Evolutionary conservation across 768 basidiomycete species (phyloP), one percentile per base, ranked within the genome.

Genomic region (Termitomyces sp.): DNA sequence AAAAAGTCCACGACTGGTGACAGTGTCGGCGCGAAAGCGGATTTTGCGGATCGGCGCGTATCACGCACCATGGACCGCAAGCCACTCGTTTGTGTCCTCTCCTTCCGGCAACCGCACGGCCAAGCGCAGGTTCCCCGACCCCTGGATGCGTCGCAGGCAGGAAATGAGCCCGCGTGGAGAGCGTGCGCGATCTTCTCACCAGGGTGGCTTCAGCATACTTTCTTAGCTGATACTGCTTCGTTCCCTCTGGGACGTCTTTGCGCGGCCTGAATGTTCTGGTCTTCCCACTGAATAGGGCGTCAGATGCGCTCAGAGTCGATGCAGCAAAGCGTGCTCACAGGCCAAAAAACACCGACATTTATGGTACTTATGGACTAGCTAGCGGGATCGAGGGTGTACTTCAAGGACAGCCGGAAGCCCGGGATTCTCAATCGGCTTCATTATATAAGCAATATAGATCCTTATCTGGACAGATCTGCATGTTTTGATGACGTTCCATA

Each of bases 161-260:
- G 28, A 50, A 47, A n/a, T 54, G 46, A 57, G 55, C 22, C 39
- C 55, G 29, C 10, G 36, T 36, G 29, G 9, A 56, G 18, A 24
- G 20, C 26, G 26, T 26, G 13, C 48, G 45, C 42, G 28, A 49
- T 53, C 47, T 59, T 60, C 80, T 68, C 72, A 91, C 94, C 70
- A 95, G 75, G 29, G 94, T 96, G n/a, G 93, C 93, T 69, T 94
- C 94, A 8, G 94, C 94, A 68, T 95, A 98, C 79, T 98, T 98
- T 72, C 97, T 87, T 62, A 99, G 78, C 75, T 98, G 96, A 70
- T 95, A 98, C 70, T 98, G 96, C 73, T 96, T 96, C 39, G 95
- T 96, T 41, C 95, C 95, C 71, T 96, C 94, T 5, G 94, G 90
- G 24, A 94, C 88, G 70, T 93, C 92, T 73, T 91, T 94, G 66